These are phyloP conservation scores for Actinidia arguta DNA, from an alignment of 179 eudicot genomes.

Conservation along the genomic window DNA sequence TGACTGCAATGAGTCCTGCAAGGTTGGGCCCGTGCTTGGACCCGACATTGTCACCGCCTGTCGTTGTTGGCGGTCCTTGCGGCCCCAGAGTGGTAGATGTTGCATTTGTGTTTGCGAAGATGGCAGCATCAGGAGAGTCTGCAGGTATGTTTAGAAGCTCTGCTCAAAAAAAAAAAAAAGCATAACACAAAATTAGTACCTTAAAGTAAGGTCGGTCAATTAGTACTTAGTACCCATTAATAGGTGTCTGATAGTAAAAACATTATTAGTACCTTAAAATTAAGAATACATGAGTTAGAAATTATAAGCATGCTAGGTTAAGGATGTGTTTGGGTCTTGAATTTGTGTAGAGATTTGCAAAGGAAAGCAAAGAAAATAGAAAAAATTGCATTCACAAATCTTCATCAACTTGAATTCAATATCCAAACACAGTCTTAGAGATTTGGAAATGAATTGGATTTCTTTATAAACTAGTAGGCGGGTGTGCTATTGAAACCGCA, in stretches of 20 bases:
- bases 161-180: background rate
- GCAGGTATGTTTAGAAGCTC: slow-evolving; percentile 43
- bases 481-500: no score
- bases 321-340: no score
- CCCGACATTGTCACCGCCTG: background rate
- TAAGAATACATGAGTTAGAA: background rate
- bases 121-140: slow-evolving; percentile 43
- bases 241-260: no score
- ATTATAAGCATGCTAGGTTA: no score
- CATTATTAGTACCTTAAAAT: no score
- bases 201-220: no score
- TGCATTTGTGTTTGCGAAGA: slow-evolving; percentile 35
- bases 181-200: background rate
- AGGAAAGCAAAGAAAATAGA: background rate
- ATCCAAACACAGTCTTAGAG: background rate
- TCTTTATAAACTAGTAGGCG: no score
- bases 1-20: background rate
- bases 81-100: slow-evolving; percentile 9
- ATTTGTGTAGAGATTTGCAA: no score
- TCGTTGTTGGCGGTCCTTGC: background rate
- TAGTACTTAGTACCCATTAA: no score
- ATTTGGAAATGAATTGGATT: no score
- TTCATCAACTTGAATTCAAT: background rate
- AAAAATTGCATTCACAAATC: background rate
- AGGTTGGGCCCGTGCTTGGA: background rate